These are phyloP conservation scores for Lecanosticta acicola DNA, from an alignment of 2,329 filamentous ascomycete genomes.

Conservation along the genomic window DNA sequence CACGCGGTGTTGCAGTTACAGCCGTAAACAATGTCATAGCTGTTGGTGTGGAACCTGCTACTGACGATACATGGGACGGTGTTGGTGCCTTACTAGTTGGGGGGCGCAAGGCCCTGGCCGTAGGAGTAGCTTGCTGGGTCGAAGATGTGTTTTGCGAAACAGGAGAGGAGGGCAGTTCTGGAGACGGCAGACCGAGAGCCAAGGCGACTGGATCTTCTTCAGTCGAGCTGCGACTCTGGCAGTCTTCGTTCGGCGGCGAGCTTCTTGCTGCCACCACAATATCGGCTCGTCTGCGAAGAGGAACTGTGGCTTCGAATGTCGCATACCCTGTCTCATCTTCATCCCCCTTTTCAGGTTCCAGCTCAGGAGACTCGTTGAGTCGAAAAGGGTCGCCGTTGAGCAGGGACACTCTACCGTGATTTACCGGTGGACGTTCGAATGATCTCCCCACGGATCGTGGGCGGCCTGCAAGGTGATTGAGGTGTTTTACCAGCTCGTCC, in stretches of 20 bases:
- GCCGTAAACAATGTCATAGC: not conserved
- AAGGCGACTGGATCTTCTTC: slow-evolving; percentile 15
- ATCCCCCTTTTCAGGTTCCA: not conserved
- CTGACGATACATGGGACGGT: not conserved
- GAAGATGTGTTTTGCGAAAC: not conserved
- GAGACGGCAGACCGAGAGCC: slow-evolving; percentile 18
- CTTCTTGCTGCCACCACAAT: not conserved
- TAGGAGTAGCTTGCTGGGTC: not conserved
- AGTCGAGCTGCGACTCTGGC: not conserved
- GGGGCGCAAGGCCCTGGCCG: not conserved
- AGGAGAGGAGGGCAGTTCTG: slow-evolving; percentile 9
- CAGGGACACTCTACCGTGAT: slow-evolving; percentile 15
- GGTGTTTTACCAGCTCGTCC: slow-evolving; percentile 28
- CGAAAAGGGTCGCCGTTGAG: slow-evolving; percentile 21
- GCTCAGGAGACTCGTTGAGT: slow-evolving; percentile 5
- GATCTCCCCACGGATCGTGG: slow-evolving; percentile 25
- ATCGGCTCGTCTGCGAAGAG: not conserved
- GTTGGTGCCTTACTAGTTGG: not conserved
- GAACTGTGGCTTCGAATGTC: not conserved
- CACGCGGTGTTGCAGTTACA: slow-evolving; percentile 14
- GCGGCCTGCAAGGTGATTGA: slow-evolving; percentile 24
- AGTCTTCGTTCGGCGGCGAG: too few species aligned
- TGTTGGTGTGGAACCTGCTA: not conserved
- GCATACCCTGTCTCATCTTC: not conserved
- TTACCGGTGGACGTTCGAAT: slow-evolving; percentile 15